Evolutionary conservation across 345 rosid species (phyloP), one percentile per base, ranked within the genome.

Genomic region (Cardamine occulta): DNA sequence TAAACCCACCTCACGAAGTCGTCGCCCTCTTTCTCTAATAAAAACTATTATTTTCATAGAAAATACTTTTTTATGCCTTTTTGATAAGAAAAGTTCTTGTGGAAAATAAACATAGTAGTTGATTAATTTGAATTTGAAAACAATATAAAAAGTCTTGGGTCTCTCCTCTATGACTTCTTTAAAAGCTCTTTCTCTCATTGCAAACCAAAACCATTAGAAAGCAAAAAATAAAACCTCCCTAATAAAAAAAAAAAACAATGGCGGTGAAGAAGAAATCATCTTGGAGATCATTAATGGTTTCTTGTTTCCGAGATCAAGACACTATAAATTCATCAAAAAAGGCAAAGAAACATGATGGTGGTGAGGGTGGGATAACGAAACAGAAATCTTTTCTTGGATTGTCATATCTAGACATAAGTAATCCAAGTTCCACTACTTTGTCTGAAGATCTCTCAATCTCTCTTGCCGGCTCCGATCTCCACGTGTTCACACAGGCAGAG

Each of bases 391-490:
- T 84, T 42, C 86, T 70, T 2, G 79, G 97, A 75, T 29, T 89
- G 62, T 83, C 87, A 1, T 14, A 90, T 31, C 54, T 85, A 21
- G 98, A 93, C 74, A 79, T 89, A 77, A 90, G 98, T 64, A 73
- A 89, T 57, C 85, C 96, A 6, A 77, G 89, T 74, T 80, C 89
- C 6, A 57, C 72, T 1, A 83, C 80, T 4, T 61, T 86, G 6
- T 88, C 95, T 0, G 95, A 83, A 61, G 98, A 93, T 75, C 88
- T 93, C 3, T 90, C 98, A 2, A 67, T 80, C 5, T 93, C 98
- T 67, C 91, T 93, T 1, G 95, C 90, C 4, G 95, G 97, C 19
- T 89, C 98, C 0, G 86, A 93, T 35, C 89, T 93, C 72, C 89
- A 89, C 5, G 82, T 70, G 3, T 93, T 93, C 57, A 85, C 90